A percentile compares a stretch with the other conserved stretches of the same genome.
These are phyloP conservation scores for Picea abies DNA, from an alignment of 83 land plant genomes.

Conservation along the genomic window DNA sequence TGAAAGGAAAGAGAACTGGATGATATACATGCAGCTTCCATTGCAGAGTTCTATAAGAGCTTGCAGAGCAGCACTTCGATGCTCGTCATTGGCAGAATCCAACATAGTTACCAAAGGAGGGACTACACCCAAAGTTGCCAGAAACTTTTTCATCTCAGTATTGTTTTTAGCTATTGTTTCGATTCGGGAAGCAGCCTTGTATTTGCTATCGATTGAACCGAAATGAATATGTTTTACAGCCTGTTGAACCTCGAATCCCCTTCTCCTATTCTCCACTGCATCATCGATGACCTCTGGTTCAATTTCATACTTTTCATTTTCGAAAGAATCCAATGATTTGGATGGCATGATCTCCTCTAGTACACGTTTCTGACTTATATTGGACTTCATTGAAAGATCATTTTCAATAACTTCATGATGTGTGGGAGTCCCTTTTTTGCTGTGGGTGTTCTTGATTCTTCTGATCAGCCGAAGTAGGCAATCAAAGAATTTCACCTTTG, in stretches of 20 bases:
- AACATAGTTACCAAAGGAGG: constrained; percentile 41
- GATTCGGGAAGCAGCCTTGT: constrained; percentile 43
- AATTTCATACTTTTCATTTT: too few species aligned
- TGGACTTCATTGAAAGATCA: too few species aligned
- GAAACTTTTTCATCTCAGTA: constrained; percentile 22
- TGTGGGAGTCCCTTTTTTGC: too few species aligned
- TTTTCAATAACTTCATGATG: too few species aligned
- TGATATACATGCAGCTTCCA: constrained; percentile 46
- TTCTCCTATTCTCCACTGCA: not conserved
- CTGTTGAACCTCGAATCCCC: constrained; percentile 22
- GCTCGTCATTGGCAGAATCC: constrained; percentile 17
- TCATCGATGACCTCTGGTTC: not conserved
- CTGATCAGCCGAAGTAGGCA: too few species aligned
- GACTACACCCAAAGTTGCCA: constrained; percentile 55
- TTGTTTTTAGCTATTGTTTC: constrained; percentile 30
- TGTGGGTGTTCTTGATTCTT: too few species aligned
- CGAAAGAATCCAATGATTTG: too few species aligned
- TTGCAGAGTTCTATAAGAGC: constrained; percentile 53
- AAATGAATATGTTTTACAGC: constrained; percentile 55
- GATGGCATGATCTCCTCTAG: too few species aligned
- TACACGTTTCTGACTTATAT: too few species aligned
- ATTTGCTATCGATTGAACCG: constrained; percentile 46
- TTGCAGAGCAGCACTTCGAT: constrained; percentile 34
- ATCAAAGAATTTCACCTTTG: too few species aligned
- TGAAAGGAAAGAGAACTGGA: not conserved